A percentile compares a stretch with the other conserved stretches of the same genome.
These are phyloP conservation scores for Penicillium sp. DNA, from an alignment of 2,329 filamentous ascomycete species.

Conservation along the genomic window DNA sequence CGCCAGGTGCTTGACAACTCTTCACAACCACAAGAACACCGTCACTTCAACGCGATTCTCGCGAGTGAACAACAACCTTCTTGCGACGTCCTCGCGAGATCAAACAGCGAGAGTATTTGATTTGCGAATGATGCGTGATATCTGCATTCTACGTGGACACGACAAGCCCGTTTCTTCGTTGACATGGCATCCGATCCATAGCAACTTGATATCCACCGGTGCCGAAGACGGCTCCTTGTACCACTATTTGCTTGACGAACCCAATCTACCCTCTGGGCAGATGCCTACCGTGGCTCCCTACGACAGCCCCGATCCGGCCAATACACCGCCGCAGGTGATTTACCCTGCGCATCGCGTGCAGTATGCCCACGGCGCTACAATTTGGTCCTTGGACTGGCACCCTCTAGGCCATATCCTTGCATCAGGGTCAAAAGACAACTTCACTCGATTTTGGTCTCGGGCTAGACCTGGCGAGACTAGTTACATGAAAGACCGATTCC, in stretches of 20 bases:
- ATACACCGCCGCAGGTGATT: constrained; percentile 82
- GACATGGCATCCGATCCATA: constrained; percentile 90
- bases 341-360: constrained; percentile 84
- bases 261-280: constrained; percentile 75
- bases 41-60: constrained; percentile 93
- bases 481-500: constrained; percentile 85
- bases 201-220: constrained; percentile 83
- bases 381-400: constrained; percentile 98
- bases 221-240: constrained; percentile 85
- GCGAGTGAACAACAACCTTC: constrained; percentile 73
- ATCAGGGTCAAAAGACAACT: constrained; percentile 92
- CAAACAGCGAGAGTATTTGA: constrained; percentile 93
- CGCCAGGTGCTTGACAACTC: constrained; percentile 82
- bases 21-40: constrained; percentile 96
- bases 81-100: constrained; percentile 90
- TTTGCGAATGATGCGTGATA: constrained; percentile 96
- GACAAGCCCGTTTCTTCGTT: constrained; percentile 94
- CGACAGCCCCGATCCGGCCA: constrained; percentile 74
- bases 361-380: constrained; percentile 88
- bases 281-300: constrained; percentile 75
- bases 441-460: constrained; percentile 95
- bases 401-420: constrained; percentile 92
- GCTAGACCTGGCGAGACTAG: constrained; percentile 83
- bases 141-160: constrained; percentile 87
- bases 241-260: constrained; percentile 95